Base-by-base conservation (phyloP, 208 protist species). In the Leptomonas pyrrhocoris region DNA sequence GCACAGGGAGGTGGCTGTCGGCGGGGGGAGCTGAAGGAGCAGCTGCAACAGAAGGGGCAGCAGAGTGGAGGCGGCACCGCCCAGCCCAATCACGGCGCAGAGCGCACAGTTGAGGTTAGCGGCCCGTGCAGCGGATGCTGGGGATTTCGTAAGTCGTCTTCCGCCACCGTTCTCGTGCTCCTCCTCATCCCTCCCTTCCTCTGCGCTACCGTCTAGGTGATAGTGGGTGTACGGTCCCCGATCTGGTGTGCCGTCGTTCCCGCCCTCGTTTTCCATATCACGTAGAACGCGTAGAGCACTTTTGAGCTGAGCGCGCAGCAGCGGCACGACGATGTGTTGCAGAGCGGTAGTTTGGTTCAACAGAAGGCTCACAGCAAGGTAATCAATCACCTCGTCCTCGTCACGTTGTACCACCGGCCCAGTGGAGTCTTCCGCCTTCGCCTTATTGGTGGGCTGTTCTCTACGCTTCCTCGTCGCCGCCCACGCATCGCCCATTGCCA, bases 81-180 rank as follows among this genome's bases (percentile, higher is more conserved):
- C 89, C 5, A 92, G 74, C 6, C 89, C 89, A 28, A 84, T 74
- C 11, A 92, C 27, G 0, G 86, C 85, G 40, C 86, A 90, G 36
- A 94, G 76, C 23, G 85, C 79, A 21, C 73, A 25, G 21, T 67
- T 56, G 36, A 63, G 51, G 11, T 49, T 15, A 23, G 58, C 27
- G 15, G 69, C 25, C 19, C 27, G 30, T 7, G 45, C 42, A 2
- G 27, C 21, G 0, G 21, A 18, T 0, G 31, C 38, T 12, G 51
- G 25, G 7, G 54, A 55, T 2, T 28, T 56, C 25, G 11, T 46
- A 42, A 25, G 53, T 53, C 27, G 34, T 38, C 9, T 38, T 12
- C 34, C 34, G 3, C 34, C 34, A 12, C 7, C 34, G 9, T 9
- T 38, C 34, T 38, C 42, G 19, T 19, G 21, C 2, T 27, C 40